Percentiles rank a stretch among this genome's conserved stretches.
Conservation (phyloP, 2,329 filamentous ascomycete genomes). For the Huntiella abstrusa region DNA sequence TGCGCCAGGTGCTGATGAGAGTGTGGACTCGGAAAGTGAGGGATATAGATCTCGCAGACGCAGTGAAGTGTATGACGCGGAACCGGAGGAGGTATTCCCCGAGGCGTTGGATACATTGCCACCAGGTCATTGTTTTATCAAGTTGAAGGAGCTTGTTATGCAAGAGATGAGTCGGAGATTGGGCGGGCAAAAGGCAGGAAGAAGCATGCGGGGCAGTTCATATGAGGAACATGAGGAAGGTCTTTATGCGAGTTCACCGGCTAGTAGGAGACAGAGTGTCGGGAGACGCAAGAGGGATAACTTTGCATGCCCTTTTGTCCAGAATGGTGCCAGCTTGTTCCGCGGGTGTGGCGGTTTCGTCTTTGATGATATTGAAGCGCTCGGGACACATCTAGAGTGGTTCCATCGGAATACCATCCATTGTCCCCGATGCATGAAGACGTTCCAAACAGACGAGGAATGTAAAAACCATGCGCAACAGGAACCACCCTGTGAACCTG, state of each 20-base stretch:
- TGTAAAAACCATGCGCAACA: conserved; percentile 6
- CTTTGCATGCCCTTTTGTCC: conserved; percentile 10
- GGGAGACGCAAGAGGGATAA: neutral
- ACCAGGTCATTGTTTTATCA: conserved; percentile 1
- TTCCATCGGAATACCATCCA: conserved; percentile 9
- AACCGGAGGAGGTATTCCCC: neutral
- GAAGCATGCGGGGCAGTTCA: conserved; percentile 5
- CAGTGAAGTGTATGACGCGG: neutral
- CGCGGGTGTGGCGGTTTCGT: conserved; percentile 8
- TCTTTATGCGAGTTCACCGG: neutral
- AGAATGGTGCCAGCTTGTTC: conserved; percentile 4
- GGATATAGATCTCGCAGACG: conserved; percentile 1
- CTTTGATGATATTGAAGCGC: conserved; percentile 3
- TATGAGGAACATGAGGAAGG: conserved; percentile 4
- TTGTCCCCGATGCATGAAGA: conserved; percentile 9
- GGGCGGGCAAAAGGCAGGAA: neutral
- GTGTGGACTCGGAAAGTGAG: neutral
- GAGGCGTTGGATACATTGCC: conserved; percentile 4
- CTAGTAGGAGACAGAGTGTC: conserved; percentile 1
- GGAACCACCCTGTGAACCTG: conserved; percentile 6
- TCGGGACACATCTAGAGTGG: conserved; percentile 7
- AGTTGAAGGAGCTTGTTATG: neutral
- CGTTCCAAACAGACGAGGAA: conserved; percentile 2
- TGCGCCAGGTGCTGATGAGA: neutral
- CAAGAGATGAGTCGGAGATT: no score